A percentile compares a stretch with the other conserved stretches of the same genome.
These are phyloP conservation scores for Colletotrichum simmondsii DNA, from an alignment of 2,329 filamentous ascomycete genomes.

Conservation along the genomic window DNA sequence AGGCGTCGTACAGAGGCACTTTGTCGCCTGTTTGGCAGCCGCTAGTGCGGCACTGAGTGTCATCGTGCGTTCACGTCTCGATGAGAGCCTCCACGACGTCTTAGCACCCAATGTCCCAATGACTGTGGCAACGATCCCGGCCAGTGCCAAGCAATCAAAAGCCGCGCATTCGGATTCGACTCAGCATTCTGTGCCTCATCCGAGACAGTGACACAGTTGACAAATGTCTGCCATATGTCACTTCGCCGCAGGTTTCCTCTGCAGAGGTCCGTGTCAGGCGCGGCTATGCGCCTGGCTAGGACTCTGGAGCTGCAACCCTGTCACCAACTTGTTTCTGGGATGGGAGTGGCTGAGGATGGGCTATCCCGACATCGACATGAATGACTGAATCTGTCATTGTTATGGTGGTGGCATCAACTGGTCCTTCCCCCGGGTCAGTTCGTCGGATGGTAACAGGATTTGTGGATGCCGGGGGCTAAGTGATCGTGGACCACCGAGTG, in stretches of 20 bases:
- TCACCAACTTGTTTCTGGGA: constrained; percentile 1
- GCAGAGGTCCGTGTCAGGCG: constrained; percentile 12
- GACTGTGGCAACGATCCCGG: neutral
- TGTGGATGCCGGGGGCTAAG: neutral
- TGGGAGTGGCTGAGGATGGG: neutral
- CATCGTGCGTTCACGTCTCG: constrained; percentile 4
- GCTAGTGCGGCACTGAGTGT: constrained; percentile 14
- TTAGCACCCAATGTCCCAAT: neutral
- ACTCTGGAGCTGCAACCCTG: neutral
- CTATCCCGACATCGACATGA: neutral
- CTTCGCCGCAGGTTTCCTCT: neutral
- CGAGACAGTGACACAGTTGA: constrained; percentile 9
- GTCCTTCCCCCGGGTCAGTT: neutral
- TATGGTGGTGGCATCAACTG: neutral
- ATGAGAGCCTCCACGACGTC: neutral
- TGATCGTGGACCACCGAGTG: neutral
- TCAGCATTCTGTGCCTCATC: neutral
- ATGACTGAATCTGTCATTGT: constrained; percentile 12
- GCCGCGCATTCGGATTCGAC: constrained; percentile 8
- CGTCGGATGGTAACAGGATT: constrained; percentile 8
- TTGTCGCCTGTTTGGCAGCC: neutral
- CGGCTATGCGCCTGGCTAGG: neutral
- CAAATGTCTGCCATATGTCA: constrained; percentile 24
- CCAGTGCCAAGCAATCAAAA: neutral
- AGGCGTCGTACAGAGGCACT: neutral